phyloP scores from a whole-genome alignment of 768 basidiomycete genomes.

The Nidula microcarpa region DNA sequence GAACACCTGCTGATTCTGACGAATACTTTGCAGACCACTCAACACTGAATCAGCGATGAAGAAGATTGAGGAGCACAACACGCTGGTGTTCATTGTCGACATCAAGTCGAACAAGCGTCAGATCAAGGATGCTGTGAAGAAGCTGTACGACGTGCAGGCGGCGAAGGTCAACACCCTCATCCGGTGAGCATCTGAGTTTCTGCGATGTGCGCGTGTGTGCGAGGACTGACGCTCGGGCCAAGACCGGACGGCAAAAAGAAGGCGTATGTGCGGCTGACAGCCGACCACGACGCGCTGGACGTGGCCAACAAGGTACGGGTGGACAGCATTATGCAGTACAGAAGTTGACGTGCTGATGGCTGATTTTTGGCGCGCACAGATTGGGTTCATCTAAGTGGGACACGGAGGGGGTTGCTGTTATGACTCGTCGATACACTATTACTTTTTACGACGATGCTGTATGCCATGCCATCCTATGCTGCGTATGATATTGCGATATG shows the following conservation, averaged over 20 bases:
- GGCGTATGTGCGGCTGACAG: slow-evolving; percentile 92
- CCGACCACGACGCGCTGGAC: slow-evolving; percentile 96
- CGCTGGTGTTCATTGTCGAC: slow-evolving; percentile 97
- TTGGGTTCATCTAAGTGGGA: slow-evolving; percentile 82
- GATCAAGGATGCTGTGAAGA: slow-evolving; percentile 99
- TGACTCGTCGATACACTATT: neutral
- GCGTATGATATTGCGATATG: neutral
- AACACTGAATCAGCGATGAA: slow-evolving; percentile 99
- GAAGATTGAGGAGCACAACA: slow-evolving; percentile 99
- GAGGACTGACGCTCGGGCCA: slow-evolving; percentile 2
- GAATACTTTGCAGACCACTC: slow-evolving; percentile 50
- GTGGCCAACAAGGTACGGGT: slow-evolving; percentile 88
- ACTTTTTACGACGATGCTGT: slow-evolving; percentile 1
- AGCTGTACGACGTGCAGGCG: slow-evolving; percentile 95
- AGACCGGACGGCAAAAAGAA: slow-evolving; percentile 99
- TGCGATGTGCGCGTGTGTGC: neutral
- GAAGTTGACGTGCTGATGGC: neutral
- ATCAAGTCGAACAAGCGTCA: slow-evolving; percentile 95
- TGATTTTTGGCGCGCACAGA: slow-evolving; percentile 38
- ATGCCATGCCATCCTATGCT: neutral
- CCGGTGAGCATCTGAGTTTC: slow-evolving; percentile 52
- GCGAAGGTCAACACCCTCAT: slow-evolving; percentile 98
- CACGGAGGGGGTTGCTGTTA: neutral
- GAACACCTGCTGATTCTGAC: no score
- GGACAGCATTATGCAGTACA: neutral